Evolutionary conservation across 176 grass and related monocot species (phyloP).

Genomic region (Eragrostis curvula): DNA sequence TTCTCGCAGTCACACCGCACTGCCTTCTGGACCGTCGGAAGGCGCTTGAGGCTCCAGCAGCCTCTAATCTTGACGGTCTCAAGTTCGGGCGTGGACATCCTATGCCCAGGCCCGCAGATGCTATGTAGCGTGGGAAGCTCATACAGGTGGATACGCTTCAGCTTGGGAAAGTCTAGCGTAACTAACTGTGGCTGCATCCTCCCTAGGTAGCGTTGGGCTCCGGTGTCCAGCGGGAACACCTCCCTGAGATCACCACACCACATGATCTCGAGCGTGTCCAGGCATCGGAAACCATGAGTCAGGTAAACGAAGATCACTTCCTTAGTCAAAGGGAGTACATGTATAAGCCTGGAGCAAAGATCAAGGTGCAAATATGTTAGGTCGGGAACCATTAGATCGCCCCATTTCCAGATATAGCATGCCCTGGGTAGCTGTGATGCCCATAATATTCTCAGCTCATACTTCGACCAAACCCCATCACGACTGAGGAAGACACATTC

Average conservation of each 20-base stretch:
- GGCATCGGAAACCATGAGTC: accelerated
- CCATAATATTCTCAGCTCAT: not conserved
- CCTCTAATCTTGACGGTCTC: constrained; percentile 22
- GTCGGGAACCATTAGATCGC: too few species aligned
- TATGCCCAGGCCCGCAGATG: not conserved
- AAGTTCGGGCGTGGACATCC: not conserved
- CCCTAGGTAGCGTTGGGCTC: too few species aligned
- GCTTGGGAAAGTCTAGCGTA: not conserved
- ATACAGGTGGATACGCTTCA: not conserved
- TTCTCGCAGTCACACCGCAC: constrained; percentile 29
- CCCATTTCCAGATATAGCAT: not conserved
- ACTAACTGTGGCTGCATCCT: too few species aligned
- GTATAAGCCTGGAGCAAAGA: not conserved
- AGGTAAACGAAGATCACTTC: too few species aligned
- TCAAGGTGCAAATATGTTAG: not conserved
- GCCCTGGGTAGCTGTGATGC: not conserved
- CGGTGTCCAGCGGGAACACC: not conserved
- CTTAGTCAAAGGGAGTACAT: not conserved
- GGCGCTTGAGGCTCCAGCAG: constrained; percentile 34
- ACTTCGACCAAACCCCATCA: too few species aligned
- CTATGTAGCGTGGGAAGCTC: not conserved
- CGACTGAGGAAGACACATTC: too few species aligned
- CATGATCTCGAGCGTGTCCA: not conserved
- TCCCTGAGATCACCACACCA: not conserved
- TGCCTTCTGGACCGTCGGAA: not conserved